Evolutionary conservation across 2,329 filamentous ascomycete species (phyloP), one percentile per base, ranked within the genome.

Genomic region (Rutstroemia sp.): DNA sequence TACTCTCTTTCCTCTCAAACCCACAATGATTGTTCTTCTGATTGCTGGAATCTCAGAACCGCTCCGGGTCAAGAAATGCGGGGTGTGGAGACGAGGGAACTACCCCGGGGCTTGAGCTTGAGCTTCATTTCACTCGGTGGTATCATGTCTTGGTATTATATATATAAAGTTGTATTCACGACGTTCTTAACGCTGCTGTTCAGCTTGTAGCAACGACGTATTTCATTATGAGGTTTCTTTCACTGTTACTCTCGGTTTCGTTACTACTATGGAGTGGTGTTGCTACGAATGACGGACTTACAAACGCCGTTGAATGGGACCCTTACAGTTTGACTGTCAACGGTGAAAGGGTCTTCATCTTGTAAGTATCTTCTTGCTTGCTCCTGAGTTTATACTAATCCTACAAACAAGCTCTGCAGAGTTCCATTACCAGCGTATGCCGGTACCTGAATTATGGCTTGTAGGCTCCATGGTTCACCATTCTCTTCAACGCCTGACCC

Each of bases 371-470:
- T 9, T 5, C 6, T 21, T 30, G 36, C 14, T 34, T 6, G 3
- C 10, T 2, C 25, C 9, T 6, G 16, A 14, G 23, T 14, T 34
- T 40, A 2, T 34, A 50, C 36, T 50, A 58, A 51, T n/a, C 51
- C 8, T 42, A 51, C 56, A 51, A 49, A 57, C 27, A 46, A 65
- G 63, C 56, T 58, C 67, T 57, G 61, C 57, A 23, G 78, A 81
- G 59, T 80, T 81, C 44, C 78, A 80, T 59, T 80, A 80, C 56
- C 72, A 75, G 59, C 72, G 78, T 3, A 71, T 81, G 36, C 78
- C 78, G 0, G 76, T 80, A 0, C 78, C 78, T 0, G 78, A 79
- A 51, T 61, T 81, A 25, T 81, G 78, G 76, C 63, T 69, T 21
- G 68, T 72, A 57, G 48, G 65, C 65, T 21, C 4, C 17, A 14